Percentiles rank a stretch among this genome's conserved stretches.
phyloP scores from a whole-genome alignment of 441 rosid species.

The Adansonia madagascariensis region DNA sequence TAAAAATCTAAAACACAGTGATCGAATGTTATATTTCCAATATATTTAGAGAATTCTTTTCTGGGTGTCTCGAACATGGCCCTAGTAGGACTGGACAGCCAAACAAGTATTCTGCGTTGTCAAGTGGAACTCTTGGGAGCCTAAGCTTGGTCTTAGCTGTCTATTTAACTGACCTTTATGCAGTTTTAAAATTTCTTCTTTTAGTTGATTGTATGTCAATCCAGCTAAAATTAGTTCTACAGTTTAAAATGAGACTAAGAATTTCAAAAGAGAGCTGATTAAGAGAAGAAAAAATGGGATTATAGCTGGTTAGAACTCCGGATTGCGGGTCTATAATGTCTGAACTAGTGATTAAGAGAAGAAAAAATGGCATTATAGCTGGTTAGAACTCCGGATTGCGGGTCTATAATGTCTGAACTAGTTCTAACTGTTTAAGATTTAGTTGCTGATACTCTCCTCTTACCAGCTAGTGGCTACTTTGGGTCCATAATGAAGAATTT shows the following conservation, averaged over 20 bases:
- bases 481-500: slow-evolving; percentile 7
- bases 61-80: slow-evolving; percentile 7
- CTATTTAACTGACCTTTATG: neutral
- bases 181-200: slow-evolving; percentile 14
- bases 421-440: neutral
- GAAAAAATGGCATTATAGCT: neutral
- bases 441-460: neutral
- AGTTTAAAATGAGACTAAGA: slow-evolving; percentile 3
- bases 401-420: neutral
- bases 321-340: neutral
- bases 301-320: neutral
- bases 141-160: slow-evolving; percentile 21
- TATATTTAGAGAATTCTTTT: neutral
- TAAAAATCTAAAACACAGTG: slow-evolving; percentile 1
- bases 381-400: neutral
- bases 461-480: neutral
- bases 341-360: neutral
- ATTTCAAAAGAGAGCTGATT: slow-evolving; percentile 14
- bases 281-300: neutral
- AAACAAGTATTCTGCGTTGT: slow-evolving; percentile 16
- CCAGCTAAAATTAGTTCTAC: neutral
- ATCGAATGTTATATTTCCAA: slow-evolving; percentile 29
- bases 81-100: slow-evolving; percentile 6
- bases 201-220: neutral
- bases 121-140: slow-evolving; percentile 11